phyloP scores from a whole-genome alignment of 23 red algal genomes.

The Chondrus crispus region DNA sequence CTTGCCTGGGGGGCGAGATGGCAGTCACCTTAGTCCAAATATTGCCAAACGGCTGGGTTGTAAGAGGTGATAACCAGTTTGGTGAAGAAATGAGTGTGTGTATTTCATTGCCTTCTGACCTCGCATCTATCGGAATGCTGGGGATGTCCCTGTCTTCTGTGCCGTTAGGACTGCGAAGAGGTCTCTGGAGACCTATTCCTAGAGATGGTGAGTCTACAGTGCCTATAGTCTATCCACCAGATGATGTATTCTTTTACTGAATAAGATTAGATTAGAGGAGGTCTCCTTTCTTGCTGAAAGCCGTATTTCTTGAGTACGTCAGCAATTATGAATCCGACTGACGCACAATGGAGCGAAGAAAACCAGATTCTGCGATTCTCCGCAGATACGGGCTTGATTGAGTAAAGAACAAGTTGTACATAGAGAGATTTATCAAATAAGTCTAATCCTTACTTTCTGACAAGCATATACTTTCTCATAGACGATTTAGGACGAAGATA shows the following conservation, averaged over 20 bases:
- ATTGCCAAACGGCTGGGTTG: constrained; percentile 1
- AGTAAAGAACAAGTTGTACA: neutral
- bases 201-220: neutral
- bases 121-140: constrained; percentile 10
- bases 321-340: neutral
- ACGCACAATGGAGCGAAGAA: neutral
- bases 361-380: neutral
- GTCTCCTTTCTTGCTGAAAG: neutral
- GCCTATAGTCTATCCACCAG: constrained; percentile 34
- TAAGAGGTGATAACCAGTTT: neutral
- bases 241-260: constrained; percentile 51
- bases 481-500: no score
- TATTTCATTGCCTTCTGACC: neutral
- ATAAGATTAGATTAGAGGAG: neutral
- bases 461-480: no score
- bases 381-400: neutral
- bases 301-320: neutral
- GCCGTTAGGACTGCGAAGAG: neutral
- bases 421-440: neutral
- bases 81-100: neutral
- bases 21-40: constrained; percentile 16
- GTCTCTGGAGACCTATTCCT: constrained; percentile 33
- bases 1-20: neutral
- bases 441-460: neutral
- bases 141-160: constrained; percentile 47